Base-by-base conservation (phyloP, 2,329 filamentous ascomycete genomes). In the Zymoseptoria crescenta region DNA sequence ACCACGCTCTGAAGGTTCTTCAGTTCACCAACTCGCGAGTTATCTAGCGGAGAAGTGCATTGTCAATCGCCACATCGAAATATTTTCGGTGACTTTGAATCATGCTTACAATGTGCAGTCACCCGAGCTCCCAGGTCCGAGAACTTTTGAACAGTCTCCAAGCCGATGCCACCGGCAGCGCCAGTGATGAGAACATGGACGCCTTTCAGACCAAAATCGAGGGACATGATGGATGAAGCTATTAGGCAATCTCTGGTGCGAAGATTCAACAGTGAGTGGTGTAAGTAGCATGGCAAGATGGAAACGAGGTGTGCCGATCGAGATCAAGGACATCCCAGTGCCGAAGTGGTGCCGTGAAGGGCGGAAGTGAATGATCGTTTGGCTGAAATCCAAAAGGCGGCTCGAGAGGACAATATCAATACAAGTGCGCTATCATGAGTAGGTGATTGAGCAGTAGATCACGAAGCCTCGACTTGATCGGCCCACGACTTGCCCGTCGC, bases 71-170 rank as follows among this genome's bases (percentile, higher is more conserved):
- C 16, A 16, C 35, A 29, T 29, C 28, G 28, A 29, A 29, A n/a
- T n/a, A n/a, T n/a, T n/a, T n/a, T n/a, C n/a, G n/a, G n/a, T n/a
- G n/a, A n/a, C n/a, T n/a, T n/a, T n/a, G n/a, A n/a, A n/a, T n/a
- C n/a, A n/a, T n/a, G n/a, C n/a, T n/a, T n/a, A 45, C 76, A 75
- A 48, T 76, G 66, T 3, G 75, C 71, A n/a, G 74, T 75, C n/a
- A 76, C 72, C 27, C 73, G 68, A 54, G 75, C 73, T 58, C 73
- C 73, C 4, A 69, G 63, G 29, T 64, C 55, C 24, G 50, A 60
- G 66, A 72, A 66, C 69, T 50, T 75, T 63, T 21, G 73, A 66
- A 55, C 74, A 71, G 52, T 76, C 70, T 56, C 73, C 64, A 63
- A 72, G 68, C 60, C 74, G 69, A 49, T 68, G 61, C 57, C 65